Base-by-base conservation (phyloP, 1,284 basidiomycete species). In the Cryptococcus sp. region DNA sequence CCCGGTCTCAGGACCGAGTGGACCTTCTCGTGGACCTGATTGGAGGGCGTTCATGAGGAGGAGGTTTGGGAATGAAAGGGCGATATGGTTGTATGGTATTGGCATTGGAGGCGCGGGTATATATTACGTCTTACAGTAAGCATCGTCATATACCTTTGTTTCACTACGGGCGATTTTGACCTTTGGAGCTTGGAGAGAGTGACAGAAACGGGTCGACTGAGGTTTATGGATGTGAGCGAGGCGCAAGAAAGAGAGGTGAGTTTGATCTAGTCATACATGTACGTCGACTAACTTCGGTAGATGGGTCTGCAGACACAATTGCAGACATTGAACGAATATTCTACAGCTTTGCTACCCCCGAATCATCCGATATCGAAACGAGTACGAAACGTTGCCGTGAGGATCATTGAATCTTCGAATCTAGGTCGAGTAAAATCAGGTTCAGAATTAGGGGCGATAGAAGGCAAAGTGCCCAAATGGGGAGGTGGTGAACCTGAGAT, bases 191-290 rank as follows among this genome's bases (percentile, higher is more conserved):
- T 90, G 15, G 90, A 93, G 68, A 80, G 83, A 65, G 87, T 89
- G 0, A 86, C 87, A 4, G 85, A 90, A 66, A 93, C 90, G 0
- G 90, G 90, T 0, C 76, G 91, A 55, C 86, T 85, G 81, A 77
- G 91, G 23, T 93, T 92, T 70, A 94, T 95, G 82, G 86, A 87
- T 66, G 81, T 87, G 5, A 82, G 81, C 41, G 81, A 81, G 0
- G 77, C 79, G 53, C 76, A 76, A 46, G 90, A 94, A 74, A 78
- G 80, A 3, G 70, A 78, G 61, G 73, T 78, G 56, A 63, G 71
- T 4, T 10, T 48, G 6, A 30, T 30, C 15, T 23, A 4, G 13
- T 15, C 10, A 42, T 49, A n/a, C 34, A 50, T 43, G 13, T 13
- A 37, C 14, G 14, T 30, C 32, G 46, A 44, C 4, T 33, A 45